Percentiles rank a stretch among this genome's conserved stretches.
phyloP scores from a whole-genome alignment of 2,329 filamentous ascomycete species.

The Colletotrichum graminicola region DNA sequence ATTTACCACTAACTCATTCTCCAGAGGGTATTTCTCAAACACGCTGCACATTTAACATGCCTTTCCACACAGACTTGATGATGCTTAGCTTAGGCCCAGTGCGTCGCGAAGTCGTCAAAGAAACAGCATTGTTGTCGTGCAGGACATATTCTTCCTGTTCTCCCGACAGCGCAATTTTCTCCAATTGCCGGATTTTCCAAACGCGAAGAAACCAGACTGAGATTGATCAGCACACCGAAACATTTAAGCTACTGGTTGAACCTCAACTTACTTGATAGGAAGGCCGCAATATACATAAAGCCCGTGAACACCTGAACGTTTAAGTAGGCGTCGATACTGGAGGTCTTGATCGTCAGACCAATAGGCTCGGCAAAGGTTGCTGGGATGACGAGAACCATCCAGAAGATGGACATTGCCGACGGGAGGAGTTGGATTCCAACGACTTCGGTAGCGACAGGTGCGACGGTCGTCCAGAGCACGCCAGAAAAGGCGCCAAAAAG shows the following conservation, averaged over 20 bases:
- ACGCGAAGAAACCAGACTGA: conserved; percentile 42
- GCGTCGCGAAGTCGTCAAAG: conserved; percentile 24
- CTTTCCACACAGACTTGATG: neutral
- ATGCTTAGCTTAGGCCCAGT: conserved; percentile 8
- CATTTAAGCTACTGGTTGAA: rapidly evolving
- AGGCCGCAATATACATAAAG: conserved; percentile 69
- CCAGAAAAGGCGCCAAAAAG: conserved; percentile 78
- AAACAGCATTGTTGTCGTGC: conserved; percentile 21
- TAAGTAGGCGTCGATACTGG: conserved; percentile 60
- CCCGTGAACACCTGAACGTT: conserved; percentile 70
- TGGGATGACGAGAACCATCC: conserved; percentile 78
- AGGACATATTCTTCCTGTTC: conserved; percentile 17
- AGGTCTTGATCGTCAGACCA: conserved; percentile 65
- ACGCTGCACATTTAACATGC: conserved; percentile 20
- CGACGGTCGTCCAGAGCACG: conserved; percentile 77
- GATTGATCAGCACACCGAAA: neutral
- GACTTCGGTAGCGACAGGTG: conserved; percentile 79
- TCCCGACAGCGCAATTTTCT: conserved; percentile 18
- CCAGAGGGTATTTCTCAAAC: neutral
- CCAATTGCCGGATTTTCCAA: conserved; percentile 41
- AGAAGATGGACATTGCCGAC: conserved; percentile 75
- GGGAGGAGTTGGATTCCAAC: conserved; percentile 78
- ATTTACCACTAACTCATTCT: neutral
- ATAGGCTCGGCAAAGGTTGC: conserved; percentile 77
- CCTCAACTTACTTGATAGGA: conserved; percentile 55